phyloP scores from a whole-genome alignment of 345 rosid species.

The Aurinia saxatilis region DNA sequence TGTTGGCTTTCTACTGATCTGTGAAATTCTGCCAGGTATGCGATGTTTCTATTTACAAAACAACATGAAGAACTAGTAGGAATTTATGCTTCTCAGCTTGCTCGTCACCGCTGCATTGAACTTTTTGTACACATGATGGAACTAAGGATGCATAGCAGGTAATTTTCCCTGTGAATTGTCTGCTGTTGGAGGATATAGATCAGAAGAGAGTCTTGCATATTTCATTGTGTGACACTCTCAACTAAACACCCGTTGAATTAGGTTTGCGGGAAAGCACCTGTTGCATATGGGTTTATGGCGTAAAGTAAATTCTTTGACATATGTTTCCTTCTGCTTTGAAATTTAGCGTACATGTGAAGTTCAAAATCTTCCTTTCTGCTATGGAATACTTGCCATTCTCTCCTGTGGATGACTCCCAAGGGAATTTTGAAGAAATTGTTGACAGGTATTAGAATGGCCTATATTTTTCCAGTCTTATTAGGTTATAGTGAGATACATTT shows the following conservation, averaged over 20 bases:
- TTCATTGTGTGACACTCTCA: background rate
- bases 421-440: slow-evolving; percentile 92
- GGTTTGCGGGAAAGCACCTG: background rate
- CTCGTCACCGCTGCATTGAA: slow-evolving; percentile 82
- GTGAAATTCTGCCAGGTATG: slow-evolving; percentile 61
- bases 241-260: background rate
- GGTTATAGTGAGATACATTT: slow-evolving; percentile 1
- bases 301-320: slow-evolving; percentile 15
- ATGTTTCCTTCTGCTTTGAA: slow-evolving; percentile 8
- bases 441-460: slow-evolving; percentile 54
- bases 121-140: slow-evolving; percentile 99
- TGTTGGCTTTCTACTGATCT: slow-evolving; percentile 17
- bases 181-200: background rate
- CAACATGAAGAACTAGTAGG: slow-evolving; percentile 96
- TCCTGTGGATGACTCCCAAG: slow-evolving; percentile 58
- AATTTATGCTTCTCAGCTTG: slow-evolving; percentile 96
- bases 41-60: slow-evolving; percentile 89
- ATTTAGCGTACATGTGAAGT: slow-evolving; percentile 76
- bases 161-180: background rate
- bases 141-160: slow-evolving; percentile 86
- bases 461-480: background rate
- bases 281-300: background rate
- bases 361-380: slow-evolving; percentile 86
- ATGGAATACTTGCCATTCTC: slow-evolving; percentile 87
- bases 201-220: background rate